Evolutionary conservation across 176 grass and related monocot genomes (phyloP), one percentile per base, ranked within the genome.

Genomic region (Neostapfia colusana): DNA sequence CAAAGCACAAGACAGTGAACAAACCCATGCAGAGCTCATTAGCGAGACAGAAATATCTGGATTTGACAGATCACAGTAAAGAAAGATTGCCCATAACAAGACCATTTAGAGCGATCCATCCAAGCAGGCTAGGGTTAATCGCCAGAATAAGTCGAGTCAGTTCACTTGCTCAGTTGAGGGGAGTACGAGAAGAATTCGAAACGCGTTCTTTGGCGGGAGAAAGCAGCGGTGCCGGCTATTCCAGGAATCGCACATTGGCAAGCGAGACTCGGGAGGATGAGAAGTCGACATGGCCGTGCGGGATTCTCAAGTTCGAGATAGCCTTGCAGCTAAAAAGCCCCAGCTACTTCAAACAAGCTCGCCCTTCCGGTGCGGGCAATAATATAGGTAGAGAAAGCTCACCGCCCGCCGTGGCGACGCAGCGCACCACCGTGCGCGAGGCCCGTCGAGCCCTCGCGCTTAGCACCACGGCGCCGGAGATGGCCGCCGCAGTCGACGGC

Each of bases 391-490:
- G 17, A 76, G 7, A 78, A 46, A 70, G 69, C 89, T 98, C 80
- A 98, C 95, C 83, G 37, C 57, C 90, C 15, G 82, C 67, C 13
- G 96, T 58, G 40, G 89, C 74, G 41, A 89, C 77, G 66, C 96
- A 99, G 18, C 92, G 92, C 61, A 95, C 96, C 21, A 90, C 85
- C 74, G 85, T 82, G n/a, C 89, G 83, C 11, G 89, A 81, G 25
- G 69, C 63, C 39, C 80, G 37, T n/a, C 74, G 81, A 39, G 76
- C 57, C 65, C 71, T 84, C 45, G 58, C 71, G 76, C 67, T 80
- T 72, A 88, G 86, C 48, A 72, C 71, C 48, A 84, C 80, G 53
- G 69, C 74, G 74, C 73, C 64, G 70, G 86, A 75, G 27, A 63
- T 45, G 38, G 44, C 17, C 69, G 25, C 63, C 50, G 49, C 66